Evolutionary conservation across 1,284 basidiomycete genomes (phyloP).

Genomic region (Boletellus deceptivus): DNA sequence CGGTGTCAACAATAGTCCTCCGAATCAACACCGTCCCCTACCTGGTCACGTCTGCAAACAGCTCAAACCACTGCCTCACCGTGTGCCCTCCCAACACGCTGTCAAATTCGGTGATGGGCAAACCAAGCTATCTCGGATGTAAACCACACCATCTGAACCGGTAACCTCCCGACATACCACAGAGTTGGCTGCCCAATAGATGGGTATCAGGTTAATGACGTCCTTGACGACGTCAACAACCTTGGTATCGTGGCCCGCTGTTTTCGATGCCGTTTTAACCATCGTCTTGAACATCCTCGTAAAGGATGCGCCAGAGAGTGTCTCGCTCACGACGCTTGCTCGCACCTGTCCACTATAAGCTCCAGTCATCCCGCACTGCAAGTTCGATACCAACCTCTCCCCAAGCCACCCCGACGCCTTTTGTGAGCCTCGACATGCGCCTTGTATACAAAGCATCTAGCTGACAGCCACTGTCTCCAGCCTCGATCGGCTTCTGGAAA

Average conservation of each 20-base stretch:
- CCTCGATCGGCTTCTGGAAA: slow-evolving; percentile 17
- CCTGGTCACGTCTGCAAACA: slow-evolving; percentile 56
- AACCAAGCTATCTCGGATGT: slow-evolving; percentile 40
- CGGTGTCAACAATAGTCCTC: background rate
- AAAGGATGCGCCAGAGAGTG: slow-evolving; percentile 11
- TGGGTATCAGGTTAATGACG: slow-evolving; percentile 65
- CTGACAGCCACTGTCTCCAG: background rate
- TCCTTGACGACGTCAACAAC: slow-evolving; percentile 70
- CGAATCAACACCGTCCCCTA: slow-evolving; percentile 20
- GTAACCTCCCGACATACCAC: slow-evolving; percentile 44
- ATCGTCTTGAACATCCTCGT: slow-evolving; percentile 10
- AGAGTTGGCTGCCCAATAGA: slow-evolving; percentile 62
- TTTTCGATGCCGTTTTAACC: slow-evolving; percentile 15
- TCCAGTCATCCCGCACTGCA: background rate
- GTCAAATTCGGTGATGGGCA: slow-evolving; percentile 58
- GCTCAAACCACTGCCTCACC: slow-evolving; percentile 47
- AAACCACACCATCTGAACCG: slow-evolving; percentile 21
- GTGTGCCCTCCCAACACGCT: slow-evolving; percentile 49
- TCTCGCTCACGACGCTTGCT: slow-evolving; percentile 12
- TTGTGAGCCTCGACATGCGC: slow-evolving; percentile 24
- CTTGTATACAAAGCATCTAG: slow-evolving; percentile 10
- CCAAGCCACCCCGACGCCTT: background rate
- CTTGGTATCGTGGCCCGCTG: slow-evolving; percentile 36
- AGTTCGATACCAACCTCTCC: slow-evolving; percentile 18
- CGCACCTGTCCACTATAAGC: slow-evolving; percentile 10